Base-by-base conservation (phyloP, 805 yeast genomes). In the Hemisphaericaspora nanyangensis region DNA sequence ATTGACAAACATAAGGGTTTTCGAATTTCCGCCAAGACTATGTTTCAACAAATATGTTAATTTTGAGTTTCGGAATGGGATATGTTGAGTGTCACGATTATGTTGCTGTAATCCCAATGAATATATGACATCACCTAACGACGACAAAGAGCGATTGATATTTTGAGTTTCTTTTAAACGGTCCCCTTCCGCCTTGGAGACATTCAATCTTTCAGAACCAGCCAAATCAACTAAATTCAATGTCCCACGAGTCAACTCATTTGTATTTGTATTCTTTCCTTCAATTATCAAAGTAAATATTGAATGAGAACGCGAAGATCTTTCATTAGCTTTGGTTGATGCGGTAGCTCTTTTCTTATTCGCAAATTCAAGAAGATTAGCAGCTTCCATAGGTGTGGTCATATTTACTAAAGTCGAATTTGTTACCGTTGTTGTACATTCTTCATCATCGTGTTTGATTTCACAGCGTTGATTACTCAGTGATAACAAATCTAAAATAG, bases 1-100 rank as follows among this genome's bases (percentile, higher is more conserved):
- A 51, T 88, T 90, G 12, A 89, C 96, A 70, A 91, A 84, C 96
- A 91, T 89, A 43, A 91, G 68, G 0, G 96, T 88, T 60, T 91
- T 93, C 2, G 96, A 85, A 40, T 78, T 75, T 0, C 96, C 96
- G 6, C 84, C 80, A 18, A 91, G 68, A 12, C 96, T 88, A 54
- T 85, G 80, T 52, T 89, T 93, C 42, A 91, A 66, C 11, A 90
- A 65, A 55, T 86, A 86, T 0, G 99, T 91, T 54, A 91, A 58
- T 61, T 80, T 77, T 31, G 93, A 79, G 60, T 80, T 74, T 55
- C 91, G 58, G 60, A 70, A 85, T 0, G 91, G 90, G 10, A 83
- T 63, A 55, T 83, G 87, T 13, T 44, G 43, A 17, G 26, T 12
- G n/a, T n/a, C n/a, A 1, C 80, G 10, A 32, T 55, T 56, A 12